Conservation (phyloP, 306 rosid genomes). For the Mimosa pudica region DNA sequence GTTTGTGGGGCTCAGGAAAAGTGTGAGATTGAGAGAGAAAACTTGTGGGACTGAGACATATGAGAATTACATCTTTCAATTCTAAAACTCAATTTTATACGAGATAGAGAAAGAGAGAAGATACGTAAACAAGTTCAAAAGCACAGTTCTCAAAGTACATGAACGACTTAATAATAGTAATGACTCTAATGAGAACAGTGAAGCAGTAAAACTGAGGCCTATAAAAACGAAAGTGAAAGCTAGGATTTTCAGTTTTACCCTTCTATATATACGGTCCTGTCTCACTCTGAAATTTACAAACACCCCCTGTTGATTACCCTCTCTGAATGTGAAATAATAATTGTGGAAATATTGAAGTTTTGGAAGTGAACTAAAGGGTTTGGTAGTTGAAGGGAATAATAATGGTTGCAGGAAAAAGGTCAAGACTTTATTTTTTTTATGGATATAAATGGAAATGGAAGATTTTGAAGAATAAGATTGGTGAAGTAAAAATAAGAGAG, state of each 20-base stretch:
- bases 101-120: neutral
- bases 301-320: slow-evolving; percentile 26
- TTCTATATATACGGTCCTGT: slow-evolving; percentile 37
- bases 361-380: neutral
- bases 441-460: neutral
- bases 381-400: slow-evolving; percentile 36
- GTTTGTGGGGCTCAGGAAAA: no score
- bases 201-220: slow-evolving; percentile 45
- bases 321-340: slow-evolving; percentile 4
- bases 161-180: slow-evolving; percentile 48
- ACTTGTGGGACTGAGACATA: no score
- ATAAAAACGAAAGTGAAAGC: slow-evolving; percentile 60
- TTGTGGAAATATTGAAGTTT: neutral
- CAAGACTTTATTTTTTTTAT: neutral
- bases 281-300: slow-evolving; percentile 39
- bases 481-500: neutral
- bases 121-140: slow-evolving; percentile 25
- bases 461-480: neutral
- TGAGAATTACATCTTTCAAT: no score
- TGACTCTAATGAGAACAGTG: slow-evolving; percentile 56
- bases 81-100: no score
- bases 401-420: neutral
- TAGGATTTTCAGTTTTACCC: slow-evolving; percentile 34
- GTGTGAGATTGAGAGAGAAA: no score
- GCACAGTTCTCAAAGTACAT: slow-evolving; percentile 54